Evolutionary conservation across 495 filamentous ascomycete genomes (phyloP).

Genomic region (Lasiosphaeria hispida): DNA sequence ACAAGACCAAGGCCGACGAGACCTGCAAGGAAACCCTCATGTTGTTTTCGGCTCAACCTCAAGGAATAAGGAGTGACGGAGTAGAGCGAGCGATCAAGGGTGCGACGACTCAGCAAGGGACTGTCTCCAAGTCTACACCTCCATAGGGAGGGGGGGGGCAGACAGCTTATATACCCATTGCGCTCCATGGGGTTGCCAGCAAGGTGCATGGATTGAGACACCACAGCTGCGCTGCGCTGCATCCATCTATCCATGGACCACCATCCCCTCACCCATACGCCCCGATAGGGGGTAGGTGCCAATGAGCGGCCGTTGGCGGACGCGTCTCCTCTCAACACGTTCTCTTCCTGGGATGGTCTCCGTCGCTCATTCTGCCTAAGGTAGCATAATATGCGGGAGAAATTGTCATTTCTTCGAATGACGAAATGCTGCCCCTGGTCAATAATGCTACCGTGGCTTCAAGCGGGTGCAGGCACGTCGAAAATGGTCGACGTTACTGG

Average conservation of each 20-base stretch:
- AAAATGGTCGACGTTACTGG: background rate
- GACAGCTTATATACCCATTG: background rate
- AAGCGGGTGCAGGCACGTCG: background rate
- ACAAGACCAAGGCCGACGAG: background rate
- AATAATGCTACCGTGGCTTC: background rate
- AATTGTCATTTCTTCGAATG: background rate
- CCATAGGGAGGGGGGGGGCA: background rate
- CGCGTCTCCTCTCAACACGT: too few species aligned
- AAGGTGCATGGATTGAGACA: too few species aligned
- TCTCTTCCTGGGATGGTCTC: too few species aligned
- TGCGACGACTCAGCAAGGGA: background rate
- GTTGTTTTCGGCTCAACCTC: background rate
- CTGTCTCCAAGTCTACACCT: background rate
- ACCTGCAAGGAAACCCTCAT: conserved; percentile 13
- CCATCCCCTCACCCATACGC: too few species aligned
- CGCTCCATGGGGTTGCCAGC: background rate
- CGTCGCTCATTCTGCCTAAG: conserved; percentile 8
- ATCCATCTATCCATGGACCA: too few species aligned
- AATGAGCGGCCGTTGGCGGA: too few species aligned
- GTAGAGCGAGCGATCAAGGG: background rate
- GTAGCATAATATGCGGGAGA: background rate
- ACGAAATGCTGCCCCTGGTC: background rate
- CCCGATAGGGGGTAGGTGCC: too few species aligned
- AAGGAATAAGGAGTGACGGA: background rate
- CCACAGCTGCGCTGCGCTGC: too few species aligned